Conservation (phyloP, 1,284 basidiomycete species). For the Ceratobasidium sp. region DNA sequence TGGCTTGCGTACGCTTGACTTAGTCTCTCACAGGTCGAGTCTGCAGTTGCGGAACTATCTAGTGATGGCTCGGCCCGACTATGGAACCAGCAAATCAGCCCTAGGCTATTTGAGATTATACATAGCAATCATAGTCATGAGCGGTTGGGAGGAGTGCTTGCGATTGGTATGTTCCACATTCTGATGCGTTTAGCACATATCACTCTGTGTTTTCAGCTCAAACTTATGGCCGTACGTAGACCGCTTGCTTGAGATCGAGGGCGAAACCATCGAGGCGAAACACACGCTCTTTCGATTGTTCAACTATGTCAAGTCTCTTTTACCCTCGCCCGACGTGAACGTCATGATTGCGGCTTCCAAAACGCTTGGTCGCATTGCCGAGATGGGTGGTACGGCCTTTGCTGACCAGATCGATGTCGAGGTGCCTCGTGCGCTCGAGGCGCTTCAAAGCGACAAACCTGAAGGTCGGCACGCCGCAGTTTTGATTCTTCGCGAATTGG, state of each 20-base stretch:
- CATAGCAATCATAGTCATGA: conserved; percentile 78
- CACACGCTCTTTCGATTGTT: conserved; percentile 82
- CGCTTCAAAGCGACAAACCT: conserved; percentile 68
- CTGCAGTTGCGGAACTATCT: conserved; percentile 74
- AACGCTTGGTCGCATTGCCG: conserved; percentile 80
- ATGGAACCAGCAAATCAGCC: conserved; percentile 83
- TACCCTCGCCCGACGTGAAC: conserved; percentile 82
- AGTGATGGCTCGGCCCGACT: conserved; percentile 76
- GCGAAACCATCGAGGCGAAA: conserved; percentile 67
- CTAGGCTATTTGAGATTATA: conserved; percentile 79
- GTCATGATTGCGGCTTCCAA: conserved; percentile 90
- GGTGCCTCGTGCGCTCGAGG: conserved; percentile 78
- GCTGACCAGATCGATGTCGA: conserved; percentile 87
- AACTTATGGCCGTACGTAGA: conserved; percentile 55
- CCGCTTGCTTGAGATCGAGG: conserved; percentile 70
- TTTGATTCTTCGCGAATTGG: conserved; percentile 89
- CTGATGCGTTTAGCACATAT: conserved; percentile 41
- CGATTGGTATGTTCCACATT: conserved; percentile 66
- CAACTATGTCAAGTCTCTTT: conserved; percentile 87
- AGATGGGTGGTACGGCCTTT: conserved; percentile 79
- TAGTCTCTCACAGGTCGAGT: conserved; percentile 61
- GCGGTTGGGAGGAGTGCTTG: conserved; percentile 80
- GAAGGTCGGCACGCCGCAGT: conserved; percentile 82
- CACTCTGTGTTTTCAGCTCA: conserved; percentile 23
- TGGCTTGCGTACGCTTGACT: conserved; percentile 39